Base-by-base conservation (phyloP, 2,329 filamentous ascomycete genomes). In the Arthrinium phaeospermum region DNA sequence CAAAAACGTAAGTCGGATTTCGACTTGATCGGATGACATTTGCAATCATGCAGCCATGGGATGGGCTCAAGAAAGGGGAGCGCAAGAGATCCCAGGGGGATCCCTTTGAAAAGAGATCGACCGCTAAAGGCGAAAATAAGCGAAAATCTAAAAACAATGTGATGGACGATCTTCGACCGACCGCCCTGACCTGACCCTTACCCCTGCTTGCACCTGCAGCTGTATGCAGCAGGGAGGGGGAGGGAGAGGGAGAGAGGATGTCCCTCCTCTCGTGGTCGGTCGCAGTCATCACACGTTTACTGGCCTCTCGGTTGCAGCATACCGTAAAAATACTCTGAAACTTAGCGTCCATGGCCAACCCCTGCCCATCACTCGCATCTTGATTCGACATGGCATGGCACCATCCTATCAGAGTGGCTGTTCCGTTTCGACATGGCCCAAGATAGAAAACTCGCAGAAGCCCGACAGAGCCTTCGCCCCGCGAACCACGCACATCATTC, bases 321-420 rank as follows among this genome's bases (percentile, higher is more conserved):
- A 37, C 57, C 27, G 34, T 37, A 64, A 64, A 64, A 64, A 64
- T 64, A 64, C n/a, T 64, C 57, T 64, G 57, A 64, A 64, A 64
- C 57, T 5, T 64, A 41, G 57, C 34, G 57, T 41, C 34, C 34
- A 64, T 64, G 34, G 57, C 34, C 34, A 30, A 37, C 53, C 49
- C 49, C n/a, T n/a, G 49, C n/a, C 49, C 49, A 57, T 34, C 27
- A 34, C 27, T 57, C 16, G 27, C 51, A 57, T 57, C 51, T 30
- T 30, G 27, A 34, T 34, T 37, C 53, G 37, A 34, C 53, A 61
- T 64, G 57, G 22, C 30, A 19, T 61, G 53, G 16, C 34, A 53
- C 37, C 37, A n/a, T 61, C 57, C 57, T 64, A 64, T 64, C 57
- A 64, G 34, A 41, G 57, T 41, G 30, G 57, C 57, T 41, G 57